These are phyloP conservation scores for Cucurbita ficifolia DNA, from an alignment of 306 rosid species.

Conservation along the genomic window DNA sequence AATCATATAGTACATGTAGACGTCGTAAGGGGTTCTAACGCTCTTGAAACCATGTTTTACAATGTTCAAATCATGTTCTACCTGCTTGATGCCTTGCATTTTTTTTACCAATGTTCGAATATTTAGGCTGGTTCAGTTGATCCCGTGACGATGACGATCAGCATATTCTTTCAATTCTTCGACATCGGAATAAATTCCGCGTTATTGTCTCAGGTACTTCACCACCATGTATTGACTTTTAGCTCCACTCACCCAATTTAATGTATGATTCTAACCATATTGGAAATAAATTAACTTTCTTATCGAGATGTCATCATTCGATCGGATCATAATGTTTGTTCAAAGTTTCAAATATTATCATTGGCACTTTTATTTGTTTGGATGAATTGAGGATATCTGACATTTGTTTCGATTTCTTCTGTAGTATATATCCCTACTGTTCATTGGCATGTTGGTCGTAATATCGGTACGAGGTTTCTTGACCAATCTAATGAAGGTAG, in stretches of 20 bases:
- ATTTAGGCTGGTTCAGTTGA: slow-evolving; percentile 88
- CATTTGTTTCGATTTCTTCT: slow-evolving; percentile 13
- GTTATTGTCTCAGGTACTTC: slow-evolving; percentile 68
- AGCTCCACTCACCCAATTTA: neutral
- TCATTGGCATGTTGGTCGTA: slow-evolving; percentile 86
- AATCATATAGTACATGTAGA: neutral
- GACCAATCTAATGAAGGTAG: slow-evolving; percentile 96
- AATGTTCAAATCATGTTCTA: neutral
- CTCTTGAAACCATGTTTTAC: neutral
- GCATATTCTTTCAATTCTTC: slow-evolving; percentile 82
- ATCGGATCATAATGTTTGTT: neutral
- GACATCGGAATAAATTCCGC: slow-evolving; percentile 96
- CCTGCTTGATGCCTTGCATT: neutral
- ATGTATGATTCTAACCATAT: neutral
- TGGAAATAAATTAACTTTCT: neutral
- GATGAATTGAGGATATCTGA: neutral
- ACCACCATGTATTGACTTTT: neutral
- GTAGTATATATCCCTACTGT: slow-evolving; percentile 83
- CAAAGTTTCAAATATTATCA: neutral
- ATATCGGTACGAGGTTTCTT: slow-evolving; percentile 93
- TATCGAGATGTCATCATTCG: neutral
- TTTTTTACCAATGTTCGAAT: neutral
- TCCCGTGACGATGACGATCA: slow-evolving; percentile 81
- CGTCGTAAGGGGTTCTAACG: neutral
- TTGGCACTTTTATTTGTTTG: neutral